Evolutionary conservation across 441 rosid genomes (phyloP).

Genomic region (Erodium trifolium): DNA sequence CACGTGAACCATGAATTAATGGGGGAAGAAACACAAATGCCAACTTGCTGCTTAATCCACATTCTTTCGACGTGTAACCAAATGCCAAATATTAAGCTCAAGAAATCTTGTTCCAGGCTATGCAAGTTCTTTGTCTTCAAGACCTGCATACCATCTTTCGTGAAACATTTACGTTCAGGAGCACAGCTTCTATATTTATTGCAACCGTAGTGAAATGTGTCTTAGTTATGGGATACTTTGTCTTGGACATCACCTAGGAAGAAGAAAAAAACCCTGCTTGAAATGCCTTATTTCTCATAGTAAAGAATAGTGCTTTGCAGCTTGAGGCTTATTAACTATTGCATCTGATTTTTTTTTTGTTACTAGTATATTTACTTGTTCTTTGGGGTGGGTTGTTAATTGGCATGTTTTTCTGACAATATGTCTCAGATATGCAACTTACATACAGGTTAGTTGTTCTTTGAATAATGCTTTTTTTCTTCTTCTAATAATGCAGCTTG

Average conservation of each 20-base stretch:
- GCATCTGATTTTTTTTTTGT: not conserved
- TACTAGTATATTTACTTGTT: not conserved
- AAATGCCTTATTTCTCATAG: too few species aligned
- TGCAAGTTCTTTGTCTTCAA: not conserved
- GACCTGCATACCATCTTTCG: not conserved
- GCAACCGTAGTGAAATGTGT: too few species aligned
- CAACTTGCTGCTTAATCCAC: too few species aligned
- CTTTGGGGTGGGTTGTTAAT: not conserved
- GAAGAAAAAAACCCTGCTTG: too few species aligned
- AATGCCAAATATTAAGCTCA: not conserved
- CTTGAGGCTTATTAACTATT: not conserved
- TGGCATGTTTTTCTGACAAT: not conserved
- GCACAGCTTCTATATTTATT: too few species aligned
- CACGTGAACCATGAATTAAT: too few species aligned
- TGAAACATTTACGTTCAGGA: too few species aligned
- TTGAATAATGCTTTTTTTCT: not conserved
- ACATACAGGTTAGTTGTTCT: not conserved
- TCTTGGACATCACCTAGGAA: too few species aligned
- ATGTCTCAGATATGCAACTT: not conserved
- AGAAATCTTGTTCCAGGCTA: not conserved
- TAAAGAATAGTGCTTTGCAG: not conserved
- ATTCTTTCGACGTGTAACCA: not conserved
- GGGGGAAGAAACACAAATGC: too few species aligned
- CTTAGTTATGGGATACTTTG: too few species aligned
- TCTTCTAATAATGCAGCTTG: conserved; percentile 48